Percentiles rank a stretch among this genome's conserved stretches.
Evolutionary conservation across 805 yeast genomes (phyloP).

Genomic region (Ogataea zsoltii): DNA sequence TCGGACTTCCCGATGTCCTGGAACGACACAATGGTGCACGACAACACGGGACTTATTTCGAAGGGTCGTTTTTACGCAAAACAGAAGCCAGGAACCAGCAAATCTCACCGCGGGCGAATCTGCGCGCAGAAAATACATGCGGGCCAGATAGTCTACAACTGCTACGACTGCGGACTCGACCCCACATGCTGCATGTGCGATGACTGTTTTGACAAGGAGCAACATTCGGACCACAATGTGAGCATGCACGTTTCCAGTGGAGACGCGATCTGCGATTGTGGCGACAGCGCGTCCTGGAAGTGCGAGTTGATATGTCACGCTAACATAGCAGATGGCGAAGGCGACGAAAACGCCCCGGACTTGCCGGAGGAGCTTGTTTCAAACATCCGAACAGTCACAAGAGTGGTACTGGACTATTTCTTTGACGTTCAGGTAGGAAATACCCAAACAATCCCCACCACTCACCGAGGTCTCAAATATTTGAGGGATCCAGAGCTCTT

Average conservation of each 20-base stretch:
- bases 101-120: slow-evolving; percentile 57
- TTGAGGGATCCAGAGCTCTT: slow-evolving; percentile 8
- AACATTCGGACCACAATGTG: slow-evolving; percentile 69
- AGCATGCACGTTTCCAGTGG: slow-evolving; percentile 50
- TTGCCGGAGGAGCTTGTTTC: slow-evolving; percentile 22
- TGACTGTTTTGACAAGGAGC: slow-evolving; percentile 67
- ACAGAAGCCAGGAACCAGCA: slow-evolving; percentile 21
- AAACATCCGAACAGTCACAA: slow-evolving; percentile 30
- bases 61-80: slow-evolving; percentile 25
- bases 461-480: slow-evolving; percentile 5
- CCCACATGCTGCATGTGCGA: slow-evolving; percentile 77
- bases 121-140: slow-evolving; percentile 64
- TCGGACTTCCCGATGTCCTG: slow-evolving; percentile 27
- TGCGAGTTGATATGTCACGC: slow-evolving; percentile 49
- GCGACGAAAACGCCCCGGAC: slow-evolving; percentile 11
- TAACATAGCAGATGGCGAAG: slow-evolving; percentile 13
- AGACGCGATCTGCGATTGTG: slow-evolving; percentile 72
- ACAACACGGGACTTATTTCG: slow-evolving; percentile 6
- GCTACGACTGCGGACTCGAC: slow-evolving; percentile 76
- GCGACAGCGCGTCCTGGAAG: slow-evolving; percentile 67
- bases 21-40: slow-evolving; percentile 23
- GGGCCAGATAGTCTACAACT: slow-evolving; percentile 70
- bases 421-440: slow-evolving; percentile 41
- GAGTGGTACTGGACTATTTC: slow-evolving; percentile 40
- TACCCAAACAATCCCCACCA: slow-evolving; percentile 26